Evolutionary conservation across 371 early-diverging fungal genomes (phyloP).

Genomic region (Mucor plumbeus): DNA sequence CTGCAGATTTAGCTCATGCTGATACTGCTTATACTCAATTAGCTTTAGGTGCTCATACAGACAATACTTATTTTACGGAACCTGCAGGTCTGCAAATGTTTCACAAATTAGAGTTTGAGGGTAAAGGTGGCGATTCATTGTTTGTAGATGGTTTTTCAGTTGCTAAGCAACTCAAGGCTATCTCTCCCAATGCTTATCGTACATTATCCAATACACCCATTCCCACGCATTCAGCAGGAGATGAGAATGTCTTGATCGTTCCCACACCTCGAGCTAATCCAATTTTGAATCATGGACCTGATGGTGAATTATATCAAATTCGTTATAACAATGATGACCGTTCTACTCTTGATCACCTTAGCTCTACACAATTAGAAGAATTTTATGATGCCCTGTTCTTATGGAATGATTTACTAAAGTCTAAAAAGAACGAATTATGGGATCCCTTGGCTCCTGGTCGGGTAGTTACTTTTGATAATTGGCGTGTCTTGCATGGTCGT

Average conservation of each 20-base stretch:
- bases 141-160: constrained; percentile 87
- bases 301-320: constrained; percentile 68
- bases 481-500: constrained; percentile 88
- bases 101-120: constrained; percentile 77
- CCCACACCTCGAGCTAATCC: constrained; percentile 72
- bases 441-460: constrained; percentile 75
- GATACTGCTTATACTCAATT: constrained; percentile 90
- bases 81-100: constrained; percentile 89
- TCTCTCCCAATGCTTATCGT: constrained; percentile 67
- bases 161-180: constrained; percentile 66
- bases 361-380: constrained; percentile 53
- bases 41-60: constrained; percentile 84
- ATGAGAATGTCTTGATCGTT: constrained; percentile 66
- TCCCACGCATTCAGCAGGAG: constrained; percentile 87
- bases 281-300: constrained; percentile 70
- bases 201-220: constrained; percentile 64
- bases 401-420: constrained; percentile 72
- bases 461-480: constrained; percentile 85
- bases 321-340: constrained; percentile 92
- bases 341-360: constrained; percentile 63
- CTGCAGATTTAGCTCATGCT: constrained; percentile 80
- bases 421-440: constrained; percentile 69
- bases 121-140: constrained; percentile 80
- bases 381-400: constrained; percentile 79
- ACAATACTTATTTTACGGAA: constrained; percentile 93